Evolutionary conservation across 23 red algal species (phyloP), one percentile per base, ranked within the genome.

Genomic region (Pyropia haitanensis): DNA sequence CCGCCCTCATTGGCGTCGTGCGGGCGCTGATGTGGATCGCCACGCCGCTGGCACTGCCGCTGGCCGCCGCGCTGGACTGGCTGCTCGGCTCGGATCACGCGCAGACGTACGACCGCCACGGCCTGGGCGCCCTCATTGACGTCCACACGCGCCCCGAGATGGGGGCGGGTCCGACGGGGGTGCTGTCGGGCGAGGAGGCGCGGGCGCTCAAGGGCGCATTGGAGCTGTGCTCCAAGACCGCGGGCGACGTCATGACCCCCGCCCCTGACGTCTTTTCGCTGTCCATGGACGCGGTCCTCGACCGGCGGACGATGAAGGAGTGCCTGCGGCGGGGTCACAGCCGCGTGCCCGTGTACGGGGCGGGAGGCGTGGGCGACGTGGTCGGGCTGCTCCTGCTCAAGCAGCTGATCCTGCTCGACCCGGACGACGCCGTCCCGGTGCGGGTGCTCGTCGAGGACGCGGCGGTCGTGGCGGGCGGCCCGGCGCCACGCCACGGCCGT

Each of bases 341-440:
- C 10, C 59, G 78, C 1, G 27, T 73, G 0, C 78, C 78, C n/a
- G 56, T 75, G 48, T 62, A 75, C n/a, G 70, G 29, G 24, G 44
- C 49, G 13, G 59, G 55, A 22, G 19, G 51, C 10, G 6, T 39
- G 17, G 16, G 20, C 18, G 75, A 85, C 27, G 69, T 85, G 12
- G 57, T 74, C 1, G 80, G 69, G 17, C 58, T 85, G 27, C 18
- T 85, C 18, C 31, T 85, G 2, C 65, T 61, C 29, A 85, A 85
- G 56, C 65, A 85, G 53, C 61, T 85, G 16, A 53, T 85, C 23
- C 27, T 85, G 18, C 77, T 67, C 23, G 72, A 85, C 61, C 78
- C 80, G 5, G 69, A 85, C 27, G 80, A 85, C 25, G 56, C 26
- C 25, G 44, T 73, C 22, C 67, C 78, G 18, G 78, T 82, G 25